Base-by-base conservation (phyloP, 495 filamentous ascomycete genomes). In the Pseudoneurospora amorphoporcata region DNA sequence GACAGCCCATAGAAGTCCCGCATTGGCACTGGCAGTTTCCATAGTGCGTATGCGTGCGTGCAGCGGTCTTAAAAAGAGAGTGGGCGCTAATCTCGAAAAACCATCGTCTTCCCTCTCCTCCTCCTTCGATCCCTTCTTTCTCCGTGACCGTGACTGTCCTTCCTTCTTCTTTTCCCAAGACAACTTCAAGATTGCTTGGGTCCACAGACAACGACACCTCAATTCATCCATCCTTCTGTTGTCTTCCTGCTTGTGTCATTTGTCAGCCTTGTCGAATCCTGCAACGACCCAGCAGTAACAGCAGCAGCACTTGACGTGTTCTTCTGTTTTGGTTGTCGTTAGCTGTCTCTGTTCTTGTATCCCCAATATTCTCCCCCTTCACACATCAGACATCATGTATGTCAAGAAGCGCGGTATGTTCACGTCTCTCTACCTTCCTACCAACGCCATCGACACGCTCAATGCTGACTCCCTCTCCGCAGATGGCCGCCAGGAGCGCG, bases 401-500 rank as follows among this genome's bases (percentile, higher is more conserved):
- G 87, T 88, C 77, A 84, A 82, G 79, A 88, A 88, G 82, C 84
- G 87, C 80, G 87, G 86, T 88, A 84, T 76, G 85, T 85, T 72
- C 68, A 17, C 69, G 40, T 40, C 8, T 9, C 35, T 12, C 3
- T 35, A 23, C 47, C 16, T 35, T 16, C 8, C 14, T 47, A 35
- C 3, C 8, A 17, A 12, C 29, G 1, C 12, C 40, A 32, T 29
- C 19, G 23, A 10, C 47, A 58, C 19, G 19, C 16, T 2, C 14
- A 39, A 76, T 83, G 45, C 85, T 79, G 68, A 72, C 35, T 37
- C 16, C 53, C 3, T 39, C 53, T 35, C 37, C 53, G 6, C 69
- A 98, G 95, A 99, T 87, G 95, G 95, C 84, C 95, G 95, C 86
- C 97, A 98, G 87, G 95, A 99, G 89, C 95, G 95, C 82, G 95